phyloP scores from a whole-genome alignment of 1,284 basidiomycete genomes.

The Mycena sp. region DNA sequence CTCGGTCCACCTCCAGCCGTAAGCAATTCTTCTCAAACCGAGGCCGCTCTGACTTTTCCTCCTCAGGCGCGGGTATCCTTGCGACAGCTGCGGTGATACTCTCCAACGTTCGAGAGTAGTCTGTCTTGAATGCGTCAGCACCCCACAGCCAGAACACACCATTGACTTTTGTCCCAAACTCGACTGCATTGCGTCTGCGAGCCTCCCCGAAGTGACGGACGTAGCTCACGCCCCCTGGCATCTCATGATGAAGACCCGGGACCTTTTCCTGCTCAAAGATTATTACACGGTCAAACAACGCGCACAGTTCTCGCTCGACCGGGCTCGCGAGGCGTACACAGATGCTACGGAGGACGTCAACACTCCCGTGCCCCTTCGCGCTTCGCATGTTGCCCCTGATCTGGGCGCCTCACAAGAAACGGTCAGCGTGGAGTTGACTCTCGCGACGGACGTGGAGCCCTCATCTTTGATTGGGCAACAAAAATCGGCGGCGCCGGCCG shows the following conservation, averaged over 20 bases:
- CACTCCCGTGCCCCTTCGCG: background rate
- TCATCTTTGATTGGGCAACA: background rate
- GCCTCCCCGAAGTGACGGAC: background rate
- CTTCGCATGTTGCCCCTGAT: background rate
- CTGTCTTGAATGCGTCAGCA: constrained; percentile 15
- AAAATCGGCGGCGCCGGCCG: background rate
- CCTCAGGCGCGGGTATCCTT: background rate
- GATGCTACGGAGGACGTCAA: background rate
- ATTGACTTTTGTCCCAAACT: constrained; percentile 16
- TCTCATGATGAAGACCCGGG: constrained; percentile 7
- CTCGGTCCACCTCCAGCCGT: constrained; percentile 11
- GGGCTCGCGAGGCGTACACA: constrained; percentile 1
- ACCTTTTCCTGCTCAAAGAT: constrained; percentile 16
- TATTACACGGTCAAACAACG: constrained; percentile 2
- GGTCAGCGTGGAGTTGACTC: background rate
- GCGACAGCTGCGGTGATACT: background rate
- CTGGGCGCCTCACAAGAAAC: too few species aligned
- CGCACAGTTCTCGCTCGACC: background rate
- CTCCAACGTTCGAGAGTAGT: constrained; percentile 4
- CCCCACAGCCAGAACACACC: background rate
- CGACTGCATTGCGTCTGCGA: constrained; percentile 6
- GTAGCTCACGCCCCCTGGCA: constrained; percentile 1
- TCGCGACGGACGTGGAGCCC: background rate
- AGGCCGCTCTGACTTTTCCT: too few species aligned
- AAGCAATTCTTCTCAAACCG: background rate